phyloP scores from a whole-genome alignment of 2,329 filamentous ascomycete species.

The Fusarium miscanthi region DNA sequence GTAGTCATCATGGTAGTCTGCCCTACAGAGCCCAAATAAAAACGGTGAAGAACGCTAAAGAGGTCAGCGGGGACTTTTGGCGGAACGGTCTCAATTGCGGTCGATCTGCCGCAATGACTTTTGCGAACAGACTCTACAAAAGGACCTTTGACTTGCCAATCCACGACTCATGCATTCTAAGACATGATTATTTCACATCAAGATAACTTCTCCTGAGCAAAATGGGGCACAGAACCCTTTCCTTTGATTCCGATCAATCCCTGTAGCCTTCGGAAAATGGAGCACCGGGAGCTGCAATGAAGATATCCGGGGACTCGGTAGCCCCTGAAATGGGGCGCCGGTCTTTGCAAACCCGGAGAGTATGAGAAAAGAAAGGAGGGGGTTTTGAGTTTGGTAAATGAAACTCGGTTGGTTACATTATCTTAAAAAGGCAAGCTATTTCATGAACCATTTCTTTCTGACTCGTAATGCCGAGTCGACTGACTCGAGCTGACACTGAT shows the following conservation, averaged over 20 bases:
- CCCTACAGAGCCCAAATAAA: neutral
- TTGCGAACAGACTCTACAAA: neutral
- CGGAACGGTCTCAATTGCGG: neutral
- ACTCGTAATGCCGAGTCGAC: neutral
- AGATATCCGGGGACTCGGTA: neutral
- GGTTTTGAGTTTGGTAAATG: neutral
- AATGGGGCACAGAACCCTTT: neutral
- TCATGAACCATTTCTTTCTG: neutral
- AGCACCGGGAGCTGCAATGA: neutral
- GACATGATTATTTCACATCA: fast-evolving
- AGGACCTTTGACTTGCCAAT: neutral
- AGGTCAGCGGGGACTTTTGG: neutral
- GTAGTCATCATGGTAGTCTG: neutral
- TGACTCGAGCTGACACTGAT: neutral
- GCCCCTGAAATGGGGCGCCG: neutral
- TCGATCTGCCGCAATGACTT: neutral
- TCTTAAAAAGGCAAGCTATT: neutral
- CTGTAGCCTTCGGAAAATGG: neutral
- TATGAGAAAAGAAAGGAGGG: neutral
- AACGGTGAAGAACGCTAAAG: neutral
- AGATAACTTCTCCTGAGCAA: neutral
- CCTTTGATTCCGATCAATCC: neutral
- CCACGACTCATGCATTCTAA: neutral
- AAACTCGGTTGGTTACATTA: neutral
- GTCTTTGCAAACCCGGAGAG: neutral